Evolutionary conservation across 371 early-diverging fungal genomes (phyloP).

Genomic region (Circinella minor): DNA sequence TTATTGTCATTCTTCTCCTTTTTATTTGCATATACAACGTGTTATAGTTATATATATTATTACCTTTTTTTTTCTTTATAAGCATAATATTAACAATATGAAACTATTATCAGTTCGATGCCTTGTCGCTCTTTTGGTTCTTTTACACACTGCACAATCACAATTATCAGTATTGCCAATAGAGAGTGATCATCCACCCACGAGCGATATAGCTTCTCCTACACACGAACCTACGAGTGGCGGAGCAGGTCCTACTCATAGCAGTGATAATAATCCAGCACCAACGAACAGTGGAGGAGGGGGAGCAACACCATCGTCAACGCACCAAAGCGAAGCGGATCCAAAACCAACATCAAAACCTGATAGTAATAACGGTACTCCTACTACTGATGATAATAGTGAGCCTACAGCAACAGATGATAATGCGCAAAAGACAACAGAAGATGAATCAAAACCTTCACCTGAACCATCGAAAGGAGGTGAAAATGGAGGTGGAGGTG

Average conservation of each 20-base stretch:
- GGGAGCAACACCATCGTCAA: background rate
- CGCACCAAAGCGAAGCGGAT: background rate
- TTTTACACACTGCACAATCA: background rate
- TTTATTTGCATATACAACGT: background rate
- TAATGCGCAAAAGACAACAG: background rate
- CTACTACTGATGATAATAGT: background rate
- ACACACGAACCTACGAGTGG: background rate
- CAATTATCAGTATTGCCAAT: slow-evolving; percentile 1
- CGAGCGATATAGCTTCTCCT: background rate
- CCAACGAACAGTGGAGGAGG: no score
- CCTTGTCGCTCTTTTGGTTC: background rate
- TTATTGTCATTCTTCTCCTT: background rate
- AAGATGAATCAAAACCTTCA: slow-evolving; percentile 4
- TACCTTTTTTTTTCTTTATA: no score
- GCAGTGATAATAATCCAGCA: background rate
- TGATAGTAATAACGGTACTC: background rate
- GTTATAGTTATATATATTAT: no score
- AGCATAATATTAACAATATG: background rate
- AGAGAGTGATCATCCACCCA: background rate
- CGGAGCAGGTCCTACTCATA: no score
- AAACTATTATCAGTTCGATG: background rate
- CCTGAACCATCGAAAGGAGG: background rate
- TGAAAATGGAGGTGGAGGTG: background rate
- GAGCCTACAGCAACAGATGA: background rate
- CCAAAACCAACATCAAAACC: background rate